Conservation (phyloP, 352 stramenopile genomes). For the Pythium phragmiticola region DNA sequence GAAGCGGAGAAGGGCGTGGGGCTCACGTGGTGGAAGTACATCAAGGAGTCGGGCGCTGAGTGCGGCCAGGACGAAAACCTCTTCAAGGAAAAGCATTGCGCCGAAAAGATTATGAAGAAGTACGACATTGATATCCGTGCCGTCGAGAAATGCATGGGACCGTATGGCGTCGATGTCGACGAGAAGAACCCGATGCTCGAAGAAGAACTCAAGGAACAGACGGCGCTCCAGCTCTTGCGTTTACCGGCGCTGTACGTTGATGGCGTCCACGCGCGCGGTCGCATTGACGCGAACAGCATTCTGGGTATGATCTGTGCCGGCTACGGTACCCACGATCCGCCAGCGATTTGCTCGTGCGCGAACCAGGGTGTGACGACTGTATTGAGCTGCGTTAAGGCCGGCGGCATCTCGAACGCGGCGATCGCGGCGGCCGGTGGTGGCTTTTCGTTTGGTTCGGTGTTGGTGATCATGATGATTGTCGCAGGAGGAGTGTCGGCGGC, state of each 20-base stretch:
- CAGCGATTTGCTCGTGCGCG: conserved; percentile 73
- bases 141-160: conserved; percentile 93
- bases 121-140: conserved; percentile 76
- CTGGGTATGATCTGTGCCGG: conserved; percentile 84
- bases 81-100: conserved; percentile 88
- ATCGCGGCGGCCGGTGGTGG: conserved; percentile 45
- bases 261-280: conserved; percentile 89
- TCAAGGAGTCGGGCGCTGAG: conserved; percentile 87
- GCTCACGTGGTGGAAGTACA: conserved; percentile 94
- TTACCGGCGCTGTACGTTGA: conserved; percentile 95
- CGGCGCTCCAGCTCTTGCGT: conserved; percentile 88
- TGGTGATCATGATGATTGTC: conserved; percentile 84
- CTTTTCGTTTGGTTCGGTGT: conserved; percentile 82
- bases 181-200: conserved; percentile 89
- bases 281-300: conserved; percentile 86
- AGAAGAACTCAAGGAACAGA: conserved; percentile 89
- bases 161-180: conserved; percentile 89
- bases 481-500: conserved; percentile 66
- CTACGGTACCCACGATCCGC: conserved; percentile 80
- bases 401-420: conserved; percentile 64
- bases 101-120: conserved; percentile 90
- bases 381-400: conserved; percentile 69
- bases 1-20: conserved; percentile 84
- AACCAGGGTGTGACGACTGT: conserved; percentile 58
- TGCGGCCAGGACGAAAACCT: conserved; percentile 84